These are phyloP conservation scores for Pseudophaeomoniella oleicola DNA, from an alignment of 2,329 filamentous ascomycete species.

Conservation along the genomic window DNA sequence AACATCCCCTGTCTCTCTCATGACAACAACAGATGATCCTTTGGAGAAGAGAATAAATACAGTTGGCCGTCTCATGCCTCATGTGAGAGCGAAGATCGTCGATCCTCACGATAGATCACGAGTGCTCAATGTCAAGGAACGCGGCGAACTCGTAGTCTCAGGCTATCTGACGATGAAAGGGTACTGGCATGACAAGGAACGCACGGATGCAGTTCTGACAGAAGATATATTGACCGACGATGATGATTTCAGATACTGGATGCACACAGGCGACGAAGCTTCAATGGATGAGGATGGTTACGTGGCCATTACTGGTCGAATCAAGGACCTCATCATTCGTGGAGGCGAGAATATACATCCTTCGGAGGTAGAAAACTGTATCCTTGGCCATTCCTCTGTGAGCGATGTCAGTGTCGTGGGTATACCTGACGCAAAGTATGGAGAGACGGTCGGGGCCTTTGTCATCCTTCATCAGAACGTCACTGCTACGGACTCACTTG, in stretches of 20 bases:
- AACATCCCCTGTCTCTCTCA: constrained; percentile 55
- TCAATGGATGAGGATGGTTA: constrained; percentile 36
- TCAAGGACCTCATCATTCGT: constrained; percentile 85
- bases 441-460: constrained; percentile 83
- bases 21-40: constrained; percentile 69
- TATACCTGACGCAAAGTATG: constrained; percentile 65
- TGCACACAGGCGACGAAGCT: constrained; percentile 87
- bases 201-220: constrained; percentile 55
- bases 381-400: constrained; percentile 58
- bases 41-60: constrained; percentile 56
- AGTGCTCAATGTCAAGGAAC: constrained; percentile 48
- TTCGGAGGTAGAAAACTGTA: constrained; percentile 77
- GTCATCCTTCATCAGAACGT: constrained; percentile 36
- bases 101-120: constrained; percentile 44
- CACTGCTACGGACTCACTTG: not conserved
- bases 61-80: constrained; percentile 71
- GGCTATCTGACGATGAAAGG: constrained; percentile 86
- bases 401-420: constrained; percentile 72
- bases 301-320: constrained; percentile 10
- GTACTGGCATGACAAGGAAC: constrained; percentile 64
- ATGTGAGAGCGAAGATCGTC: constrained; percentile 69
- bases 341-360: constrained; percentile 95
- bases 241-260: constrained; percentile 53
- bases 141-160: constrained; percentile 67
- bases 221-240: constrained; percentile 20